Conservation (phyloP, 2,329 filamentous ascomycete species). For the Monosporascus sp. region DNA sequence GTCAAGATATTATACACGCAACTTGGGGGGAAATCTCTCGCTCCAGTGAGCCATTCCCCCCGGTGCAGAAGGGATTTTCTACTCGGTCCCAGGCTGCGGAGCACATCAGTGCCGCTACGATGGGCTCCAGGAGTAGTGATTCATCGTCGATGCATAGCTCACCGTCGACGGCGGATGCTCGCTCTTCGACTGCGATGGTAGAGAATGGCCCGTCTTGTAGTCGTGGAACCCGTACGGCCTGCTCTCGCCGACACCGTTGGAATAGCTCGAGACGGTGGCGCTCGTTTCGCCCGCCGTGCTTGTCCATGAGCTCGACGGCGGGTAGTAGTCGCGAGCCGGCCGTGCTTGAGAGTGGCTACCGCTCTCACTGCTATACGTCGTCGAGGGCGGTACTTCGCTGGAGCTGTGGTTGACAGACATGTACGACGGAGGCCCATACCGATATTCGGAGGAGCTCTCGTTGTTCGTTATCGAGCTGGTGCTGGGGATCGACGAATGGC, state of each 20-base stretch:
- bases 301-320: constrained; percentile 46
- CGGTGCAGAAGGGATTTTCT: not conserved
- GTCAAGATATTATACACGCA: not conserved
- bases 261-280: constrained; percentile 38
- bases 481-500: constrained; percentile 50
- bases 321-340: constrained; percentile 48
- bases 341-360: constrained; percentile 15
- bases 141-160: constrained; percentile 43
- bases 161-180: constrained; percentile 33
- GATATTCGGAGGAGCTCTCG: constrained; percentile 49
- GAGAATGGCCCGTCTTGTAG: constrained; percentile 36
- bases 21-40: not conserved
- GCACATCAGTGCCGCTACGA: constrained; percentile 24
- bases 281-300: constrained; percentile 42
- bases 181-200: constrained; percentile 26
- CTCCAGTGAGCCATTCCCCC: not conserved
- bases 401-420: constrained; percentile 27
- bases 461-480: constrained; percentile 41
- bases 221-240: constrained; percentile 45
- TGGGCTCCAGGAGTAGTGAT: constrained; percentile 54
- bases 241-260: constrained; percentile 30
- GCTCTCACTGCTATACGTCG: constrained; percentile 19
- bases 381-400: constrained; percentile 30
- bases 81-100: not conserved
- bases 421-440: constrained; percentile 45